phyloP scores from a whole-genome alignment of 1,139 yeast species.

The Debaryomyces udenii region DNA sequence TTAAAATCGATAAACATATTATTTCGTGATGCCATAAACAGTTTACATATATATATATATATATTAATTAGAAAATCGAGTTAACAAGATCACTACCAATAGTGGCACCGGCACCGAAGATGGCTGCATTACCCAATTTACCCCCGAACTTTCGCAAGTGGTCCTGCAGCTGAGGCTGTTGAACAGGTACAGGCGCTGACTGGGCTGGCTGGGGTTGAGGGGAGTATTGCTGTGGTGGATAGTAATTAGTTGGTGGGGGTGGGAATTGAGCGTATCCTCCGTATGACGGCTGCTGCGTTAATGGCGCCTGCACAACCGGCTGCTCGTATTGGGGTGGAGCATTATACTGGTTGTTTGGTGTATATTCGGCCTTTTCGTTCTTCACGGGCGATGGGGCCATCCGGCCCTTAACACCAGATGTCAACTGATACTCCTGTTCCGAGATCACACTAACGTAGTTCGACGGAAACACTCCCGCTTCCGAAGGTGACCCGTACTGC shows the following conservation, averaged over 20 bases:
- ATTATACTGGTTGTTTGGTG: conserved; percentile 13
- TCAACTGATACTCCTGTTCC: conserved; percentile 34
- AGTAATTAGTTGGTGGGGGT: conserved; percentile 49
- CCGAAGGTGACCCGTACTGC: conserved; percentile 40
- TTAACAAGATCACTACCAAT: conserved; percentile 87
- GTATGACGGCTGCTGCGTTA: conserved; percentile 36
- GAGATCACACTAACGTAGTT: conserved; percentile 69
- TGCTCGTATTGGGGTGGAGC: conserved; percentile 22
- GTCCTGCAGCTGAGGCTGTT: conserved; percentile 28
- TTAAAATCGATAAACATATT: conserved; percentile 1
- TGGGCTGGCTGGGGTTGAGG: conserved; percentile 24
- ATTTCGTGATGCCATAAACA: not conserved
- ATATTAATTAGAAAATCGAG: conserved; percentile 62
- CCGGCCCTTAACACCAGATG: conserved; percentile 9
- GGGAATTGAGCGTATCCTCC: conserved; percentile 55
- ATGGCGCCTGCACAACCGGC: conserved; percentile 20
- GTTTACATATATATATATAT: conserved; percentile 2
- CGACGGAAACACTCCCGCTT: conserved; percentile 85
- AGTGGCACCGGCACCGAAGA: conserved; percentile 97
- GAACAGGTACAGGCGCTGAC: conserved; percentile 26
- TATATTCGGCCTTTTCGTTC: conserved; percentile 25
- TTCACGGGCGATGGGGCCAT: conserved; percentile 1
- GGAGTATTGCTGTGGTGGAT: conserved; percentile 38
- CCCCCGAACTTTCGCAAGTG: conserved; percentile 72
- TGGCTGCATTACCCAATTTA: conserved; percentile 87